Conservation (phyloP, 1,139 yeast genomes). For the Tardiomyces blankii region DNA sequence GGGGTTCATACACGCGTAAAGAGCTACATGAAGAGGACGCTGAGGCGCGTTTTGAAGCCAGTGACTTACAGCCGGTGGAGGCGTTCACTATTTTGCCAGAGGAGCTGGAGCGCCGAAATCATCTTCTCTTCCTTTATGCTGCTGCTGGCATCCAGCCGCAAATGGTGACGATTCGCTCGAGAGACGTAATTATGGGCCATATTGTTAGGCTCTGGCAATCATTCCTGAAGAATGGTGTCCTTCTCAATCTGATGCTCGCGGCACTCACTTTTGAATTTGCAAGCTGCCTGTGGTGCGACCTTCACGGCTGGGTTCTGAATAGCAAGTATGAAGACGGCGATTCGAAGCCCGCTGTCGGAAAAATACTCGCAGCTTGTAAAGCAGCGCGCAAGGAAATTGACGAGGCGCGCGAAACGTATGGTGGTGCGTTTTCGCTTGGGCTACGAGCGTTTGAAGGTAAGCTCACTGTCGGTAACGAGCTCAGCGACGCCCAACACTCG, state of each 20-base stretch:
- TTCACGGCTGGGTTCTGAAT: background rate
- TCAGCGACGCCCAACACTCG: background rate
- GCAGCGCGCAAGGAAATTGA: background rate
- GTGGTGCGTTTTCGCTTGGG: background rate
- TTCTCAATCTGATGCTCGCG: background rate
- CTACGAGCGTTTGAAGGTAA: background rate
- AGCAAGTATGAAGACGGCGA: background rate
- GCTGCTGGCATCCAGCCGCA: background rate
- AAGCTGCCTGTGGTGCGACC: background rate
- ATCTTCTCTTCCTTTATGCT: background rate
- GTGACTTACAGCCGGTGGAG: slow-evolving; percentile 8
- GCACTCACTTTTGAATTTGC: background rate
- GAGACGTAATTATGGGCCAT: background rate
- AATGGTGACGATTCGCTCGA: background rate
- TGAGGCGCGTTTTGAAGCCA: slow-evolving; percentile 9
- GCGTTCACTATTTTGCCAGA: slow-evolving; percentile 5
- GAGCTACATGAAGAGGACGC: slow-evolving; percentile 11
- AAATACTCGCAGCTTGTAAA: background rate
- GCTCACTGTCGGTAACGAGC: background rate
- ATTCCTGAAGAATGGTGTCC: background rate
- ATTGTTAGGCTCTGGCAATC: background rate
- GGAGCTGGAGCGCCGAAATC: slow-evolving; percentile 4
- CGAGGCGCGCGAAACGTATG: background rate
- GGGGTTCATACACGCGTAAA: background rate
- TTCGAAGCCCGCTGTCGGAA: background rate